A percentile compares a stretch with the other conserved stretches of the same genome.
phyloP scores from a whole-genome alignment of 2,329 filamentous ascomycete genomes.

The Blumeriella jaapii region DNA sequence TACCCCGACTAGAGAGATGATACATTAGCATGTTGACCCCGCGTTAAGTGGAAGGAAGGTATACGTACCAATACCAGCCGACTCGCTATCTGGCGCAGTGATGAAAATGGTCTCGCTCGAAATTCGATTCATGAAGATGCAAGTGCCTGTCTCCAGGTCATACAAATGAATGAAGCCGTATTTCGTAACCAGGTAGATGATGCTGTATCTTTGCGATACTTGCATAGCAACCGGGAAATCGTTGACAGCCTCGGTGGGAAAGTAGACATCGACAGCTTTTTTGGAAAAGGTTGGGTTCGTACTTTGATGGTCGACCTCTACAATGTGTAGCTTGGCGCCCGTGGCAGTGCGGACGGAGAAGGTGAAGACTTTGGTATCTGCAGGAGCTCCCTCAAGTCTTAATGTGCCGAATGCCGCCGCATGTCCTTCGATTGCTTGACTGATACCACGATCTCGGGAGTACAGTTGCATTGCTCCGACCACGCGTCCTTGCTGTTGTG shows the following conservation, averaged over 20 bases:
- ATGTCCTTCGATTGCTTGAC: slow-evolving; percentile 95
- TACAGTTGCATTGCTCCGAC: slow-evolving; percentile 96
- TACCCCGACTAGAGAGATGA: slow-evolving; percentile 51
- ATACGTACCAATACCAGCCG: slow-evolving; percentile 53
- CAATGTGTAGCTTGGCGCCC: slow-evolving; percentile 91
- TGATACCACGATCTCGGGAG: slow-evolving; percentile 90
- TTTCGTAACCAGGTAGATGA: slow-evolving; percentile 96
- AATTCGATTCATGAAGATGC: slow-evolving; percentile 99
- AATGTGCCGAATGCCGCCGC: slow-evolving; percentile 89
- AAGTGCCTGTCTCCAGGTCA: slow-evolving; percentile 88
- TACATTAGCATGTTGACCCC: neutral
- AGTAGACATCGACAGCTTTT: slow-evolving; percentile 96
- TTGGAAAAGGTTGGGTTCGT: slow-evolving; percentile 84
- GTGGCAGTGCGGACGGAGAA: slow-evolving; percentile 86
- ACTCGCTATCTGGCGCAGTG: slow-evolving; percentile 72
- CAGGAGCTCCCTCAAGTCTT: slow-evolving; percentile 74
- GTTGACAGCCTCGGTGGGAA: slow-evolving; percentile 87
- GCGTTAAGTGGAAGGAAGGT: neutral
- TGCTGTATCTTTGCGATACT: slow-evolving; percentile 89
- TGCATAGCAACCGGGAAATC: slow-evolving; percentile 98
- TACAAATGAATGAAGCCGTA: slow-evolving; percentile 99
- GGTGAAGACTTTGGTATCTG: slow-evolving; percentile 91
- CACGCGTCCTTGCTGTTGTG: slow-evolving; percentile 83
- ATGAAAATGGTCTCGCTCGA: slow-evolving; percentile 99
- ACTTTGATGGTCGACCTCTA: slow-evolving; percentile 90